A percentile compares a stretch with the other conserved stretches of the same genome.
Evolutionary conservation across 2,329 filamentous ascomycete genomes (phyloP).

Genomic region (Penicillium occitanis): DNA sequence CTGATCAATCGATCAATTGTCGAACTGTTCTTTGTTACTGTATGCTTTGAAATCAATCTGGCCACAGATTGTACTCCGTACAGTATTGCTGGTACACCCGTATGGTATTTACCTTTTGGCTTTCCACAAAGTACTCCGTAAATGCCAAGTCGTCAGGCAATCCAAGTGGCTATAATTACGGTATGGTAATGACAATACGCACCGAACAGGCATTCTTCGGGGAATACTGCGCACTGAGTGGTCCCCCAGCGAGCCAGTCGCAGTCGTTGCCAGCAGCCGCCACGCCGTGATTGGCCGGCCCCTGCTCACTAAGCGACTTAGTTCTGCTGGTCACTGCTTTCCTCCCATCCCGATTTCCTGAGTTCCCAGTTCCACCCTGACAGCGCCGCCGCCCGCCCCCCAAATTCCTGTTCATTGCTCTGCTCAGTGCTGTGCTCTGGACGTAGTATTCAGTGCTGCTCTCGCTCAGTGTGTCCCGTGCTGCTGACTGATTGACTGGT

Average conservation of each 20-base stretch:
- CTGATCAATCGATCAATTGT: not conserved
- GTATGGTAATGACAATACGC: slow-evolving; percentile 5
- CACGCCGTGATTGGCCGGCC: slow-evolving; percentile 15
- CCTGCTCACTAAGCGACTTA: slow-evolving; percentile 22
- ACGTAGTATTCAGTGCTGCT: not conserved
- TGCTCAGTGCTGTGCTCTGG: not conserved
- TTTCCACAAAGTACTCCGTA: not conserved
- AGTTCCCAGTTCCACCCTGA: slow-evolving; percentile 3
- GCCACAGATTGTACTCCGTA: not conserved
- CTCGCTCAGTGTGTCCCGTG: not conserved
- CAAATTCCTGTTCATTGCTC: slow-evolving; percentile 13
- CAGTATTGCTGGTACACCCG: not conserved
- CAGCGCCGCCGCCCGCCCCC: slow-evolving; percentile 8
- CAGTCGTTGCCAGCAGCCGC: slow-evolving; percentile 7
- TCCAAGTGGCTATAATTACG: too few relatives aligned
- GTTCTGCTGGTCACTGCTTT: slow-evolving; percentile 12
- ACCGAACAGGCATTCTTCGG: not conserved
- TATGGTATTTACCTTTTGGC: not conserved
- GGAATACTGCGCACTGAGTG: slow-evolving; percentile 3
- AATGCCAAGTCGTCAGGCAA: not conserved
- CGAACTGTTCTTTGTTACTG: not conserved
- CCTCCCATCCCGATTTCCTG: slow-evolving; percentile 8
- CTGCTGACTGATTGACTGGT: slow-evolving; percentile 1
- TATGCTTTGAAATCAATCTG: not conserved
- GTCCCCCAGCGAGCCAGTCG: not conserved